Evolutionary conservation across 768 basidiomycete species (phyloP), one percentile per base, ranked within the genome.

Genomic region (Nidularia pulvinata): DNA sequence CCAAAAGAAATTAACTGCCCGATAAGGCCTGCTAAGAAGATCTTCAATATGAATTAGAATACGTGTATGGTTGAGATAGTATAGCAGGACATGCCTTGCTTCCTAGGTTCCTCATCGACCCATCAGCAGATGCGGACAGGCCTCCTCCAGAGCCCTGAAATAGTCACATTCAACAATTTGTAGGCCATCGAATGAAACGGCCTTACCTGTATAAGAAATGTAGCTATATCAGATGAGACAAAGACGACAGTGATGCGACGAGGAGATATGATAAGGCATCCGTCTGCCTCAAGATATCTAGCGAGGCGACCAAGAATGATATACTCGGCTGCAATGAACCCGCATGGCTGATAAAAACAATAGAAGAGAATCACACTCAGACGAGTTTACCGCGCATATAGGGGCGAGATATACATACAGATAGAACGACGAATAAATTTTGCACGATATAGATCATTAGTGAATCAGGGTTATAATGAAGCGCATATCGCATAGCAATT

Each of bases 311-410:
- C 85, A 1, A 90, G 76, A 16, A 89, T 73, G 52, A 88, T 69
- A 59, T 91, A 90, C 60, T 85, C 78, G 11, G 83, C 78, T 4
- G 85, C 85, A 56, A 88, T 85, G 69, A 90, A 90, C 32, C 85
- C 88, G 62, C 89, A 91, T 4, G 88, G 88, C 83, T 85, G 25
- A 49, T 14, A 30, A 48, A 30, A 33, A 56, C 13, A 16, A 42
- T 42, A 30, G 13, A n/a, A 49, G 49, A 36, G 54, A 42, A 19
- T 7, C 25, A 30, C 25, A 30, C 3, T 30, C 25, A 30, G 25
- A 3, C 25, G 2, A 30, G 25, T 22, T 44, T 46, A 10, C 19
- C 14, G 34, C 35, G n/a, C 36, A 46, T 39, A 33, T 37, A 32
- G 30, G 14, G 13, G 32, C n/a, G 42, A 19, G 33, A 19, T 16